Base-by-base conservation (phyloP, 1,284 basidiomycete genomes). In the Neonothopanus nambi region DNA sequence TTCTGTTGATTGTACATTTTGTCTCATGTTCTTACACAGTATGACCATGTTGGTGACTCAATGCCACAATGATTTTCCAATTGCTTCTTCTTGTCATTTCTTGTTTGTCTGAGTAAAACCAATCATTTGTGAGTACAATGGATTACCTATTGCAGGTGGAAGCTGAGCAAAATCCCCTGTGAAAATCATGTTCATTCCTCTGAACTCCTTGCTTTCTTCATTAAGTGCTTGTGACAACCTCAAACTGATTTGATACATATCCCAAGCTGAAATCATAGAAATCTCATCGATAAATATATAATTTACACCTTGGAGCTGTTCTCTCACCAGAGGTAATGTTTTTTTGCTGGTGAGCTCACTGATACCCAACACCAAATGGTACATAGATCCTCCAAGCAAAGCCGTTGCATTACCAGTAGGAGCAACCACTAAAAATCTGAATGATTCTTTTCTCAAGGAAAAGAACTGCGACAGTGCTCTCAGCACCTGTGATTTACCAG, bases 401-500 rank as follows among this genome's bases (percentile, higher is more conserved):
- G 66, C 63, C 13, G 68, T n/a, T n/a, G n/a, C n/a, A n/a, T n/a
- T n/a, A n/a, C n/a, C n/a, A n/a, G n/a, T n/a, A n/a, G n/a, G n/a
- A 7, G 68, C 73, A 1, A 71, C 26, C 0, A 68, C 55, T 2
- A 70, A 40, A 52, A 74, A 20, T 11, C 61, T 24, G 50, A 69
- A 56, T 3, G 51, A 36, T 46, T 70, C 64, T 1, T 63, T 54
- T 12, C 59, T 42, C 5, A n/a, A 1, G 3, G 51, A 45, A 53
- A 76, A 71, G 6, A 71, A 67, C 1, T 43, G 0, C 12, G 57
- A 63, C 0, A 73, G 17, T 0, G 72, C 70, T 23, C 70, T 67
- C 0, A 78, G 61, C 0, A 78, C 76, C 47, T 69, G 71, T 6
- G 70, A 68, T 60, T 78, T 77, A 2, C 75, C 73, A 11, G 72